These are phyloP conservation scores for Kluyveromyces aestuarii DNA, from an alignment of 805 yeast species.

Conservation along the genomic window DNA sequence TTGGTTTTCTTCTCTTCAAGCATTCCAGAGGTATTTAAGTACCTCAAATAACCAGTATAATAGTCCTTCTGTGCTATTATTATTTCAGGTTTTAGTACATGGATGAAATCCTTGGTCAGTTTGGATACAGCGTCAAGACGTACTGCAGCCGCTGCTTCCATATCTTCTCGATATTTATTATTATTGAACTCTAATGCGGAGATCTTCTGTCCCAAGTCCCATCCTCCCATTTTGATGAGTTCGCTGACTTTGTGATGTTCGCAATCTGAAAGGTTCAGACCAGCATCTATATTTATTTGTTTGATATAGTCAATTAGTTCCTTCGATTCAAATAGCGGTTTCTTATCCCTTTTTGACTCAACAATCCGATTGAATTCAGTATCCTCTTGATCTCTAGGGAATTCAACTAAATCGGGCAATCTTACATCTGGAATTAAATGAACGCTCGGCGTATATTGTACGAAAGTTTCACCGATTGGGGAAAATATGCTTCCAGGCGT, in stretches of 20 bases:
- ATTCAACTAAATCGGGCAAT: constrained; percentile 11
- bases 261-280: neutral
- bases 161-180: neutral
- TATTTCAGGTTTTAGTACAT: constrained; percentile 10
- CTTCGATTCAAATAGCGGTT: constrained; percentile 4
- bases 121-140: neutral
- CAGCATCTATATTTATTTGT: constrained; percentile 1
- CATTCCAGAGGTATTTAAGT: constrained; percentile 13
- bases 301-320: neutral
- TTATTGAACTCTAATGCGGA: neutral
- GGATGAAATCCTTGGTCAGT: neutral
- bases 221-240: neutral
- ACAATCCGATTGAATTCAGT: constrained; percentile 17
- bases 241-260: neutral
- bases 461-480: neutral
- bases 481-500: neutral
- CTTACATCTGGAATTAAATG: constrained; percentile 4
- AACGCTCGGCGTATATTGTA: neutral
- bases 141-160: neutral
- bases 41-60: constrained; percentile 14
- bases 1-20: constrained; percentile 6
- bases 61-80: constrained; percentile 14
- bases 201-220: neutral
- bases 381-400: constrained; percentile 12
- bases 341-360: constrained; percentile 6